These are phyloP conservation scores for Ceratocystis lukuohia DNA, from an alignment of 2,329 filamentous ascomycete genomes.

Conservation along the genomic window DNA sequence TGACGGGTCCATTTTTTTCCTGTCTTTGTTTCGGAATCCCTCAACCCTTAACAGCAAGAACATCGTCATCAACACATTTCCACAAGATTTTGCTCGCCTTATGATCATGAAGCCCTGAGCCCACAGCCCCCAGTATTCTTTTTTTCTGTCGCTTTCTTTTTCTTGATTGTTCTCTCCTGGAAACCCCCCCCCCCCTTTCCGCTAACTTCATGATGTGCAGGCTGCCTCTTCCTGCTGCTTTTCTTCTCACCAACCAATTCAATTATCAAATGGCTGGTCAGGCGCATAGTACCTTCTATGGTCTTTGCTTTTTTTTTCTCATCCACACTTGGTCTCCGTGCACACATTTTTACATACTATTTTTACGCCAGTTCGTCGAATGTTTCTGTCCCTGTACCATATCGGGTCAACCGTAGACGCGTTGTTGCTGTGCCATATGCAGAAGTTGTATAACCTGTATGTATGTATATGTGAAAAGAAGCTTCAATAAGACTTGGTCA, in stretches of 20 bases:
- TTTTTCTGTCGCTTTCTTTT: no score
- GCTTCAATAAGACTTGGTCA: neutral
- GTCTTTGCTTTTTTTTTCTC: neutral
- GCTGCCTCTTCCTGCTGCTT: neutral
- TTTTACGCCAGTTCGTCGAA: slow-evolving; percentile 8
- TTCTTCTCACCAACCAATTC: neutral
- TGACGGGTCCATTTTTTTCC: neutral
- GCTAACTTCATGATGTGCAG: neutral
- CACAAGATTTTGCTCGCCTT: no score
- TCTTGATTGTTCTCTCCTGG: neutral
- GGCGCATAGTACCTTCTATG: neutral
- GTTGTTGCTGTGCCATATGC: neutral
- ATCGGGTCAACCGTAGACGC: neutral
- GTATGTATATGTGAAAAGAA: slow-evolving; percentile 1
- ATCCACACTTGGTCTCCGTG: neutral
- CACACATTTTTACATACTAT: neutral
- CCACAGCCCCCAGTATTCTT: no score
- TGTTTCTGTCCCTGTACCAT: slow-evolving; percentile 2
- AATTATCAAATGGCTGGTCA: slow-evolving; percentile 5
- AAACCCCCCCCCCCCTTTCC: neutral
- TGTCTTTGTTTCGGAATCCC: neutral
- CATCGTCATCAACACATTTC: neutral
- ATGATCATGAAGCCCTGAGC: no score
- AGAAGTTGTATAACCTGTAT: neutral
- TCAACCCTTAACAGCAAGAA: neutral